Evolutionary conservation across 306 rosid species (phyloP).

Genomic region (Vicia sativa): DNA sequence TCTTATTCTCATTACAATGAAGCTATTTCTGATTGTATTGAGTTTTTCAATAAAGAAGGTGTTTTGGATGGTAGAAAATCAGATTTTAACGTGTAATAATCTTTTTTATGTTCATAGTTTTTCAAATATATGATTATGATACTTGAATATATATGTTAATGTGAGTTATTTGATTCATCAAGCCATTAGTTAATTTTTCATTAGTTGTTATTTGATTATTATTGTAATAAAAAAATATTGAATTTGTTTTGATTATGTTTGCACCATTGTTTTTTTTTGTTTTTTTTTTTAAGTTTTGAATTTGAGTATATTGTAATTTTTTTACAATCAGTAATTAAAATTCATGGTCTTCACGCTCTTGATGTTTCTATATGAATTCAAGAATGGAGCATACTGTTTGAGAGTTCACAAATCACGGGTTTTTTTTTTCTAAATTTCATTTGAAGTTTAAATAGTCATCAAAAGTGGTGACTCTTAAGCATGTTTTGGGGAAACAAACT

Average conservation of each 20-base stretch:
- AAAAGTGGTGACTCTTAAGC: no score
- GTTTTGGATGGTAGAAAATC: conserved; percentile 52
- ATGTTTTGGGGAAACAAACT: no score
- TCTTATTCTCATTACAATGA: conserved; percentile 81
- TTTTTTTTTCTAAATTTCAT: no score
- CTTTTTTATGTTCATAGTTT: background rate
- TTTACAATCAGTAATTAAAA: no score
- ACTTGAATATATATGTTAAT: conserved; percentile 18
- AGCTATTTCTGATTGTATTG: conserved; percentile 85
- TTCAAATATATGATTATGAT: background rate
- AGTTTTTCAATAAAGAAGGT: conserved; percentile 79
- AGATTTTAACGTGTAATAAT: conserved; percentile 43
- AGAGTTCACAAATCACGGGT: no score
- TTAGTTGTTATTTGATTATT: background rate
- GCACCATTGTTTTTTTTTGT: no score
- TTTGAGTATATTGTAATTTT: no score
- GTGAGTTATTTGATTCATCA: background rate
- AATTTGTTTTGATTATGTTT: background rate
- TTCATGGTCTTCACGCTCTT: no score
- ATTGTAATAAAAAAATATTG: background rate
- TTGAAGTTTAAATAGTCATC: no score
- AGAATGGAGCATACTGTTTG: no score
- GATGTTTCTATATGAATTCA: no score
- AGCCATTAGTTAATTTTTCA: background rate
- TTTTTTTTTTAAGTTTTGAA: no score